Base-by-base conservation (phyloP, 169 alveolate genomes). In the Plasmodium coatneyi region DNA sequence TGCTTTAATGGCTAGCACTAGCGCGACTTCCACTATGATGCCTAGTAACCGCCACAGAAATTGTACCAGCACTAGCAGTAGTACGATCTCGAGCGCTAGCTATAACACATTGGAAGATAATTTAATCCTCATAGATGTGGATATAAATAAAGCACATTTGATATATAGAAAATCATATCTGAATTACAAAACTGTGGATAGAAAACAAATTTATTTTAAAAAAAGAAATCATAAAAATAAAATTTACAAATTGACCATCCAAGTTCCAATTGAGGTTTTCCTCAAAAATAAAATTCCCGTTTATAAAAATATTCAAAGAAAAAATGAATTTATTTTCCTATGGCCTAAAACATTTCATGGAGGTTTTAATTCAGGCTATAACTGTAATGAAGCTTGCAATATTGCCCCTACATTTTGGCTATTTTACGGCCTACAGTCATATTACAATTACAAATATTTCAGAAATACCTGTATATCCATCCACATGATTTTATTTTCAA, bases 331-430 rank as follows among this genome's bases (percentile, higher is more conserved):
- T 49, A 97, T 98, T 81, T 93, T 98, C 78, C 97, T 96, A 72
- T 98, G 98, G 97, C 97, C 98, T 36, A 95, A 98, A 46, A 98
- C 98, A 6, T 98, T 97, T 92, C 99, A 98, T 95, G 96, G 98
- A 30, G 99, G 99, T 0, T 97, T 98, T 56, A 98, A 98, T 82
- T 96, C 96, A 66, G 99, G 99, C 80, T 97, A 96, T 90, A 98
- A 98, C 92, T 96, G 99, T 89, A 99, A 98, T 82, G 99, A 98
- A 95, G 99, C 99, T 19, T 99, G 99, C 54, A 98, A 98, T 94
- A 97, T 98, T 71, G 99, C 98, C 6, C 97, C 98, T 7, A 97
- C 96, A 3, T 95, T 93, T 39, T 98, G 99, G 99, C 80, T 98
- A 74, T 95, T 95, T 72, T 93, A 96, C 95, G 98, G 98, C 32